A percentile compares a stretch with the other conserved stretches of the same genome.
phyloP scores from a whole-genome alignment of 2,329 filamentous ascomycete species.

The Pezicula neosporulosa region DNA sequence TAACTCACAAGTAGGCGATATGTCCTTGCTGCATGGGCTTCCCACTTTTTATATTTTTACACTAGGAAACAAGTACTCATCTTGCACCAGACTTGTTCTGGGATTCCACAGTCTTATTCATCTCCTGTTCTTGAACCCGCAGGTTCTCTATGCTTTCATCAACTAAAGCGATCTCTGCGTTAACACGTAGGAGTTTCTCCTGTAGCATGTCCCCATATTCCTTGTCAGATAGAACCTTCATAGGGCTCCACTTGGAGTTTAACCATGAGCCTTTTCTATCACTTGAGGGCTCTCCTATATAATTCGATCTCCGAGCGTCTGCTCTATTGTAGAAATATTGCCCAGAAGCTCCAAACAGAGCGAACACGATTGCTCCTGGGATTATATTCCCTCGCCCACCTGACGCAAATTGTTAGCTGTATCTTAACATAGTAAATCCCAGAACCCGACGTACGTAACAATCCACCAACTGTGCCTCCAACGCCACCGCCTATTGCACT shows the following conservation, averaged over 20 bases:
- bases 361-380: constrained; percentile 57
- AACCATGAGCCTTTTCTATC: constrained; percentile 32
- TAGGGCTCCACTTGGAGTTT: constrained; percentile 66
- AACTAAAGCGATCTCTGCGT: constrained; percentile 74
- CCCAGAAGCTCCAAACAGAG: constrained; percentile 51
- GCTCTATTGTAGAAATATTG: constrained; percentile 52
- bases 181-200: constrained; percentile 67
- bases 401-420: constrained; percentile 30
- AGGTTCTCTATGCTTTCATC: constrained; percentile 68
- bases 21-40: not conserved
- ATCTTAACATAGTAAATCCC: not conserved
- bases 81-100: no score
- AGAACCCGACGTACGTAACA: constrained; percentile 41
- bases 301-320: constrained; percentile 33
- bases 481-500: constrained; percentile 70
- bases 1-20: not conserved
- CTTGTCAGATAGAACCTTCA: constrained; percentile 66
- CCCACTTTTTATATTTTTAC: no score
- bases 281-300: constrained; percentile 27
- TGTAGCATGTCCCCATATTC: constrained; percentile 69
- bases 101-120: not conserved
- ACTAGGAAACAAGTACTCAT: no score
- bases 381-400: constrained; percentile 50
- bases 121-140: constrained; percentile 12
- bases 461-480: constrained; percentile 59